A percentile compares a stretch with the other conserved stretches of the same genome.
These are phyloP conservation scores for Rubroboletus satanas DNA, from an alignment of 768 basidiomycete species.

Conservation along the genomic window DNA sequence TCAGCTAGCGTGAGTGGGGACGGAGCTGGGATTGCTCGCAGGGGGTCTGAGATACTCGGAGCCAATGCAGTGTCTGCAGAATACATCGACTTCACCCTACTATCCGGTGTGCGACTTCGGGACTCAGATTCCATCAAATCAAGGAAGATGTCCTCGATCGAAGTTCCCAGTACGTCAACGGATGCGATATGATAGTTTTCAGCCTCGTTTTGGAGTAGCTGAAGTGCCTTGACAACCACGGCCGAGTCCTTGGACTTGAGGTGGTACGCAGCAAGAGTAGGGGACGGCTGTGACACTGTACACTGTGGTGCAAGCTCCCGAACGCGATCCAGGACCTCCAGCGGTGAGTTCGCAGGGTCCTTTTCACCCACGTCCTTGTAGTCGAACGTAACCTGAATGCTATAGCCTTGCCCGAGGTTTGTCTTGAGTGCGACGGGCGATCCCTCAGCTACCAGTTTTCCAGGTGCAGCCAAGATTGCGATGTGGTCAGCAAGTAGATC, in stretches of 20 bases:
- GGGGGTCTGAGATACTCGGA: background rate
- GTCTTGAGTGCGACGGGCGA: slow-evolving; percentile 73
- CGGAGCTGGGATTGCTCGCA: background rate
- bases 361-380: slow-evolving; percentile 30
- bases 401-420: slow-evolving; percentile 69
- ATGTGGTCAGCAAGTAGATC: slow-evolving; percentile 75
- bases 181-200: slow-evolving; percentile 39
- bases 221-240: slow-evolving; percentile 53
- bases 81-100: slow-evolving; percentile 21
- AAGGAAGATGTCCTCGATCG: slow-evolving; percentile 81
- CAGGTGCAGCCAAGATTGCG: slow-evolving; percentile 70
- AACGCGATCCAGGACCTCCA: slow-evolving; percentile 40
- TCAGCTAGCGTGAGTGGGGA: slow-evolving; percentile 33
- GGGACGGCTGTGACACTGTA: slow-evolving; percentile 40
- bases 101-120: slow-evolving; percentile 20
- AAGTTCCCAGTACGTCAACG: slow-evolving; percentile 67
- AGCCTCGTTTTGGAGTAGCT: slow-evolving; percentile 47
- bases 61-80: slow-evolving; percentile 1
- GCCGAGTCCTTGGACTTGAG: slow-evolving; percentile 57
- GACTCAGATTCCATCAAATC: slow-evolving; percentile 52
- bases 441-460: slow-evolving; percentile 68
- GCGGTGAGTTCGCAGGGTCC: slow-evolving; percentile 10
- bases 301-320: slow-evolving; percentile 44
- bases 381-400: slow-evolving; percentile 50
- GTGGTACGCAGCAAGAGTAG: slow-evolving; percentile 48